Evolutionary conservation across 1,139 yeast genomes (phyloP).

Genomic region (Kurtzmaniella quercitrusa): DNA sequence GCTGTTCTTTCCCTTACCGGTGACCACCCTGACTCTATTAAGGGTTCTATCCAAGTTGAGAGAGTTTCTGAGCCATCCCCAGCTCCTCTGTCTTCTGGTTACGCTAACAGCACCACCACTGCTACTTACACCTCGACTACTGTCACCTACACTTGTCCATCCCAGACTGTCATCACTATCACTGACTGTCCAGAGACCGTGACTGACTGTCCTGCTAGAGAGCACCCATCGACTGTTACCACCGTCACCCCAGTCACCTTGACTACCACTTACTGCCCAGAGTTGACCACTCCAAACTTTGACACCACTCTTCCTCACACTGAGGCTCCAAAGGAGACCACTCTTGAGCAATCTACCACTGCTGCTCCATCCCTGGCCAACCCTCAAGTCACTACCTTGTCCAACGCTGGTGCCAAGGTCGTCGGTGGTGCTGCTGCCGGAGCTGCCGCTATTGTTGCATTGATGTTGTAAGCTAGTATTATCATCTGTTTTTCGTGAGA

Average conservation of each 20-base stretch:
- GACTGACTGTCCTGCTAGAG: slow-evolving; percentile 38
- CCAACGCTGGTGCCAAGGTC: slow-evolving; percentile 1
- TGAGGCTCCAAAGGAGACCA: not conserved
- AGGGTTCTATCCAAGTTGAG: slow-evolving; percentile 8
- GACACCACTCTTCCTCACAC: slow-evolving; percentile 3
- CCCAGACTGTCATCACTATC: slow-evolving; percentile 36
- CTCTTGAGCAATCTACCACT: not conserved
- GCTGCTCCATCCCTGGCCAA: not conserved
- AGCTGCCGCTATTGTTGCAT: slow-evolving; percentile 2
- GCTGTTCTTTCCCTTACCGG: slow-evolving; percentile 18
- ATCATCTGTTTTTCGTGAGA: not conserved
- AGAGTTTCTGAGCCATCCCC: slow-evolving; percentile 4
- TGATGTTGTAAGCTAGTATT: not conserved
- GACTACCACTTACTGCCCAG: slow-evolving; percentile 48
- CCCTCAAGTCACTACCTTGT: not conserved
- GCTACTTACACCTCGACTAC: slow-evolving; percentile 7
- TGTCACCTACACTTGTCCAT: slow-evolving; percentile 17
- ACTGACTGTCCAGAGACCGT: slow-evolving; percentile 39
- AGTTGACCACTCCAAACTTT: slow-evolving; percentile 23
- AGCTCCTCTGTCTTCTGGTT: slow-evolving; percentile 4
- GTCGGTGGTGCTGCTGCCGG: slow-evolving; percentile 3
- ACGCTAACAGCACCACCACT: slow-evolving; percentile 3
- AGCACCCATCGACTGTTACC: slow-evolving; percentile 8
- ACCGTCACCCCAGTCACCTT: slow-evolving; percentile 26
- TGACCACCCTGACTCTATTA: slow-evolving; percentile 19